Conservation (phyloP, 116 monocot species). For the Posidonia oceanica region DNA sequence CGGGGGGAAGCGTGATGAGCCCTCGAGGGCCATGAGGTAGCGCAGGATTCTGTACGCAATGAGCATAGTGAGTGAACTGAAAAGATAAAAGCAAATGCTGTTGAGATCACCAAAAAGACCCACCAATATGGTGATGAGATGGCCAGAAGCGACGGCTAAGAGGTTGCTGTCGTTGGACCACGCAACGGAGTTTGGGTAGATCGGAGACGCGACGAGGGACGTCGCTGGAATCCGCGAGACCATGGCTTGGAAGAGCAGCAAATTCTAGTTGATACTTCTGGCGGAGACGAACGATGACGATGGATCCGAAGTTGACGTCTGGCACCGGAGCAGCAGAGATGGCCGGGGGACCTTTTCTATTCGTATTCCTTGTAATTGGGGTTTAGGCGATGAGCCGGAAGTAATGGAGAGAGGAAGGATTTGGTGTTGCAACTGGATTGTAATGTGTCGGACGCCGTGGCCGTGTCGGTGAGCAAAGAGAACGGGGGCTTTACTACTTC, state of each 20-base stretch:
- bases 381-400: too few species aligned
- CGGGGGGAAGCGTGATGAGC: constrained; percentile 37
- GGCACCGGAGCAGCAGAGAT: too few species aligned
- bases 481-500: too few species aligned
- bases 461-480: too few species aligned
- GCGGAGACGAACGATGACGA: too few species aligned
- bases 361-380: too few species aligned
- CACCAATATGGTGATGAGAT: constrained; percentile 75
- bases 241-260: constrained; percentile 7
- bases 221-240: constrained; percentile 28
- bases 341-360: too few species aligned
- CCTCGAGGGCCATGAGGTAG: constrained; percentile 45
- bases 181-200: constrained; percentile 61
- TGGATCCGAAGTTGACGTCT: too few species aligned
- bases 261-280: too few species aligned
- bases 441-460: too few species aligned
- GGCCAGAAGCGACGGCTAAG: constrained; percentile 66
- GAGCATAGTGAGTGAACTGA: not conserved
- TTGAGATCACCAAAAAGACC: not conserved
- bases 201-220: constrained; percentile 54
- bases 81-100: not conserved
- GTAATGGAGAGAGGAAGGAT: too few species aligned
- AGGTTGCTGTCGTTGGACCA: constrained; percentile 96
- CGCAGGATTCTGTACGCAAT: constrained; percentile 54
- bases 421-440: too few species aligned